These are phyloP conservation scores for Thielaviopsis musarum DNA, from an alignment of 2,329 filamentous ascomycete genomes.

Conservation along the genomic window DNA sequence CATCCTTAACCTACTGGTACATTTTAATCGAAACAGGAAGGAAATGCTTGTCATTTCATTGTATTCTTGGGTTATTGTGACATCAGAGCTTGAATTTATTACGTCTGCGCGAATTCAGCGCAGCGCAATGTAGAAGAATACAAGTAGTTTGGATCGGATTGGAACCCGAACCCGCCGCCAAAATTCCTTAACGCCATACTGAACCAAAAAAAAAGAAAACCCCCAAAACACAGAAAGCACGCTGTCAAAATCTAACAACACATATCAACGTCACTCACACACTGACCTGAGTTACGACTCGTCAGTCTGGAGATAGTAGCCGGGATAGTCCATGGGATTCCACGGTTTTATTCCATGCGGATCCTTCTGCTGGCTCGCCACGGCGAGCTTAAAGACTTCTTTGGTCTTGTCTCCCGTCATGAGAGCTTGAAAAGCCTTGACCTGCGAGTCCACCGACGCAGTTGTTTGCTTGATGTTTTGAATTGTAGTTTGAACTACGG, in stretches of 20 bases:
- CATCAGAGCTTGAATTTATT: no score
- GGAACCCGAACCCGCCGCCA: no score
- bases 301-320: conserved; percentile 27
- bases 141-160: no score
- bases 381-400: conserved; percentile 34
- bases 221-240: not conserved
- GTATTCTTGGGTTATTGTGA: no score
- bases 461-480: conserved; percentile 20
- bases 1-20: not conserved
- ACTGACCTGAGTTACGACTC: not conserved
- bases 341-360: conserved; percentile 41
- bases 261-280: not conserved
- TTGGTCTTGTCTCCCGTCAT: conserved; percentile 30
- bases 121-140: no score
- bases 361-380: conserved; percentile 35
- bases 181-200: no score
- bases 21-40: not conserved
- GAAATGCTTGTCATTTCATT: not conserved
- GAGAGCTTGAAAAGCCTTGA: conserved; percentile 32
- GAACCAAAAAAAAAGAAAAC: no score
- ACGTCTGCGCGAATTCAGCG: no score
- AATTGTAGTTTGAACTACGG: conserved; percentile 26
- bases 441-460: conserved; percentile 3
- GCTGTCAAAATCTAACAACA: not conserved
- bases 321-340: conserved; percentile 40